Evolutionary conservation across 2,329 filamentous ascomycete genomes (phyloP).

Genomic region (Botrytis pseudocinerea): DNA sequence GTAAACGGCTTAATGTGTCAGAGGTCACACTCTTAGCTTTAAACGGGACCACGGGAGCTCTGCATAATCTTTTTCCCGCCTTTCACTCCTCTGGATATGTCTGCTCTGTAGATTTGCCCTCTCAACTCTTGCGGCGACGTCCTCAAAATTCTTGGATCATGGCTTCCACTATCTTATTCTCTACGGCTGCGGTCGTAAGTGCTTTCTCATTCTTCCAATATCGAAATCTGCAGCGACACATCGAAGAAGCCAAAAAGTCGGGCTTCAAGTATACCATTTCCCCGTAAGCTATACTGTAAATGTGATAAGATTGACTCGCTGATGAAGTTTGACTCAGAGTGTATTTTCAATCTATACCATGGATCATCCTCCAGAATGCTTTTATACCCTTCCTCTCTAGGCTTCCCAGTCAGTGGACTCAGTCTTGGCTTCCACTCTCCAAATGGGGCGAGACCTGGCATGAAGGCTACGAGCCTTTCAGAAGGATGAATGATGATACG

Average conservation of each 20-base stretch:
- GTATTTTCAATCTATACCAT: slow-evolving; percentile 18
- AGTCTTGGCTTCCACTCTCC: slow-evolving; percentile 1
- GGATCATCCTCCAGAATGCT: slow-evolving; percentile 14
- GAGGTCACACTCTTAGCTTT: too few species aligned
- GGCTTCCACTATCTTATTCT: background rate
- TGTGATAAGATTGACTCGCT: background rate
- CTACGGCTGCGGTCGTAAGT: background rate
- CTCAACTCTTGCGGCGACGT: too few species aligned
- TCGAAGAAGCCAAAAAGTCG: background rate
- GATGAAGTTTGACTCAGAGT: background rate
- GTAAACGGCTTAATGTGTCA: too few species aligned
- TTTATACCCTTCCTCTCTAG: slow-evolving; percentile 7
- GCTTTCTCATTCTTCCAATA: slow-evolving; percentile 5
- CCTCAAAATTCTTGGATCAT: background rate
- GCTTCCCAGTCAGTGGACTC: background rate
- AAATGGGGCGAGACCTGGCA: slow-evolving; percentile 11
- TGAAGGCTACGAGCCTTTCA: slow-evolving; percentile 15
- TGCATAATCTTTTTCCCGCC: too few species aligned
- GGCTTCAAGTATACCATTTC: slow-evolving; percentile 16
- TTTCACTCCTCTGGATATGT: too few species aligned
- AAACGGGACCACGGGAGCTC: too few species aligned
- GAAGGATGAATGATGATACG: background rate
- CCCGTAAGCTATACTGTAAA: background rate
- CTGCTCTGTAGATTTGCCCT: too few species aligned
- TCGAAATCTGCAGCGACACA: background rate